These are phyloP conservation scores for Glycine tomentella DNA, from an alignment of 306 rosid genomes.

Conservation along the genomic window DNA sequence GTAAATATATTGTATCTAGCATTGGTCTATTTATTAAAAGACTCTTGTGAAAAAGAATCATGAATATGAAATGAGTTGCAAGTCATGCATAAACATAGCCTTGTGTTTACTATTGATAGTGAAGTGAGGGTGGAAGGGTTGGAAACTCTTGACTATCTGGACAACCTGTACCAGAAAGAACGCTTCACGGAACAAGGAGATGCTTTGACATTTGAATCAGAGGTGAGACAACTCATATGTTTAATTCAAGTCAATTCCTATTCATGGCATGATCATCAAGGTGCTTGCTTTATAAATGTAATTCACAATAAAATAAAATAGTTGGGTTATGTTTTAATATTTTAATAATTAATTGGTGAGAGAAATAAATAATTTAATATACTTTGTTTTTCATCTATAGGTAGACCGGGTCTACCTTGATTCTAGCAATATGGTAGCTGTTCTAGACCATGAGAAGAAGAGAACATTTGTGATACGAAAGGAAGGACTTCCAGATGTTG, in stretches of 20 bases:
- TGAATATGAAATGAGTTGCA: neutral
- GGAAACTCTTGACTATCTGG: conserved; percentile 89
- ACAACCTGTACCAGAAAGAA: conserved; percentile 69
- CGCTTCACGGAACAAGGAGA: conserved; percentile 87
- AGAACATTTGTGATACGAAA: conserved; percentile 66
- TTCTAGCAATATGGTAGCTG: conserved; percentile 60
- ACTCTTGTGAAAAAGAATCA: too few species aligned
- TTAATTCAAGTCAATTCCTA: too few species aligned
- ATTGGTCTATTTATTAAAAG: conserved; percentile 50
- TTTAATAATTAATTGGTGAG: too few species aligned
- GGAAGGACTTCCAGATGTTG: conserved; percentile 90
- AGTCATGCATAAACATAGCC: conserved; percentile 1
- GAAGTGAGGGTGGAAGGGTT: conserved; percentile 96
- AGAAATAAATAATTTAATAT: too few species aligned
- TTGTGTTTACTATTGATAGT: conserved; percentile 53
- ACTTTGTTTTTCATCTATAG: conserved; percentile 31
- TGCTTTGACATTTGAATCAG: conserved; percentile 91
- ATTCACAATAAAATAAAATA: too few species aligned
- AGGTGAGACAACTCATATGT: conserved; percentile 64
- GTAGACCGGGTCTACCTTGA: conserved; percentile 81
- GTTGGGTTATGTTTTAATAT: too few species aligned
- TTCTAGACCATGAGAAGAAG: conserved; percentile 83
- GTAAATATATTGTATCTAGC: too few species aligned
- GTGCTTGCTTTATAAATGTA: too few species aligned
- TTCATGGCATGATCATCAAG: too few species aligned